These are phyloP conservation scores for Cercospora zeina DNA, from an alignment of 2,329 filamentous ascomycete genomes.

Conservation along the genomic window DNA sequence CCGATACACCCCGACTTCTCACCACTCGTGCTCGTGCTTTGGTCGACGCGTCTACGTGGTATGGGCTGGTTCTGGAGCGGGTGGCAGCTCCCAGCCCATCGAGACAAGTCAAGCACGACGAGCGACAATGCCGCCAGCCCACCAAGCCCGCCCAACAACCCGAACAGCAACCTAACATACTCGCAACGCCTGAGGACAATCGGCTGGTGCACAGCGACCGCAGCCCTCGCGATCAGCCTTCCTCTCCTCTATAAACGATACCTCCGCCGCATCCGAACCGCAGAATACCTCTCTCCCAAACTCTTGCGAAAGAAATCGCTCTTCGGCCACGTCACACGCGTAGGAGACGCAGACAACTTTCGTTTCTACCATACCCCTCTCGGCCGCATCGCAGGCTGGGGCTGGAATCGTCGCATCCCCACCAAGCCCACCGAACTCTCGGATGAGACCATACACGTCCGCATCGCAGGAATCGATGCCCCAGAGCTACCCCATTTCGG, in stretches of 20 bases:
- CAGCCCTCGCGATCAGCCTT: not conserved
- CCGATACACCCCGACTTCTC: not conserved
- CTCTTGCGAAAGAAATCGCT: conserved; percentile 75
- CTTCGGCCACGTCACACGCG: conserved; percentile 84
- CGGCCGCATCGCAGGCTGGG: conserved; percentile 85
- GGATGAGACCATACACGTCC: conserved; percentile 70
- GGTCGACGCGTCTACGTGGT: not conserved
- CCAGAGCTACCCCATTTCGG: conserved; percentile 94
- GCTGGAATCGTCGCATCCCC: conserved; percentile 42
- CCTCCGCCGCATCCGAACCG: conserved; percentile 78
- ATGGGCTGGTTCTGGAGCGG: conserved; percentile 18
- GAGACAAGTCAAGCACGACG: not conserved
- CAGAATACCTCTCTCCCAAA: conserved; percentile 70
- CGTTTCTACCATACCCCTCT: conserved; percentile 92
- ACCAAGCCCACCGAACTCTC: conserved; percentile 29
- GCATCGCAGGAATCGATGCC: conserved; percentile 88
- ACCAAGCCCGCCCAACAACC: not conserved
- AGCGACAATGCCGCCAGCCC: not conserved
- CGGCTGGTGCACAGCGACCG: conserved; percentile 10
- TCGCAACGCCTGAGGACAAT: not conserved
- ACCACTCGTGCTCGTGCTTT: not conserved
- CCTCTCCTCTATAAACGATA: conserved; percentile 66
- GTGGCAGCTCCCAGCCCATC: conserved; percentile 2
- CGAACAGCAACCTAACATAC: not conserved
- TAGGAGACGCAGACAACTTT: conserved; percentile 96